Base-by-base conservation (phyloP, 202 grass and related monocot species). In the Setaria viridis region DNA sequence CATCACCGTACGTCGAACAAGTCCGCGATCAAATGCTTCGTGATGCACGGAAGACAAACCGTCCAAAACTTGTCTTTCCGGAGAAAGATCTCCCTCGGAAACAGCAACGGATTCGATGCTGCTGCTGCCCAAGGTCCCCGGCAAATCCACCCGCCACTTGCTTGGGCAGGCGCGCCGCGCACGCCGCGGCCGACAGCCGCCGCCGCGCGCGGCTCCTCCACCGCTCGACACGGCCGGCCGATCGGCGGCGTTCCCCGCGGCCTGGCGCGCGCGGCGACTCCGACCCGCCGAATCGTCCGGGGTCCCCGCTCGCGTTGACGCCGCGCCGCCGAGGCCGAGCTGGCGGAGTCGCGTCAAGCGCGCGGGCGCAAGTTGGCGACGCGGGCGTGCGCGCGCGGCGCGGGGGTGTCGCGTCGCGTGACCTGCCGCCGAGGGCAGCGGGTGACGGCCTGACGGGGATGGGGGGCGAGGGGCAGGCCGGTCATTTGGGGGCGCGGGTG, bases 351-450 rank as follows among this genome's bases (percentile, higher is more conserved):
- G 25, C 25, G 25, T 25, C 25, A 25, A 25, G 8, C 4, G 25
- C 25, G 5, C 42, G 41, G 20, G 43, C 1, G 69, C 45, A 14
- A 47, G 56, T 47, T 32, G 57, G 33, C 46, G 53, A 55, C 53
- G 70, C 25, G 7, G 70, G 3, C 41, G 67, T 17, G 37, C 66
- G 20, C 4, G 4, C 59, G 6, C 65, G 64, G 3, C 72, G 30
- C 51, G 50, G 15, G 15, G 3, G 9, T 12, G 21, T 14, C 49
- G 37, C 54, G 45, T 41, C 63, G 65, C 50, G n/a, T 70, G 50
- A 30, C 79, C 35, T 69, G 77, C 33, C 82, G 82, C 45, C 77
- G 33, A 81, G 54, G 79, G 76, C 76, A 11, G 39, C 39, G 39
- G 39, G 39, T 39, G 39, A 41, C 5, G 2, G 0, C 3, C 17